Base-by-base conservation (phyloP, 2,329 filamentous ascomycete genomes). In the Claviceps sp. region DNA sequence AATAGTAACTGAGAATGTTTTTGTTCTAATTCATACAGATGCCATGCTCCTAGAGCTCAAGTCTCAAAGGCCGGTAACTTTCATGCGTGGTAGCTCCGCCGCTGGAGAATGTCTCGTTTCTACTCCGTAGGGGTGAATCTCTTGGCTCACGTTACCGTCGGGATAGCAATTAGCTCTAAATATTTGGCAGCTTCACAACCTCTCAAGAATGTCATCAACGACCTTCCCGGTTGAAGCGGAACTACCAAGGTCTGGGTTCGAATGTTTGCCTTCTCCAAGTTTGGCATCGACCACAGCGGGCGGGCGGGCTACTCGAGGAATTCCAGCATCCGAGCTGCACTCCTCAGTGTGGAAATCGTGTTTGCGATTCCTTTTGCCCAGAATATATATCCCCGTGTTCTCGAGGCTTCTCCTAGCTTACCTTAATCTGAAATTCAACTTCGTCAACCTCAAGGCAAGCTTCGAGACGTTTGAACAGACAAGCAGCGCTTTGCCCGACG, bases 391-490 rank as follows among this genome's bases (percentile, higher is more conserved):
- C 87, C 89, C 62, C 85, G 87, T 58, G 76, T 97, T 61, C 87
- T 98, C 64, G 91, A 98, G 75, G 86, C 93, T 49, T 84, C 98
- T 2, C 90, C 91, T 38, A 71, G 84, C n/a, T 93, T 34, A 87
- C n/a, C 75, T 96, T 47, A 85, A 86, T 63, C 80, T 98, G 61
- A 90, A 89, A 65, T 97, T 97, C 78, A 87, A 85, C 68, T 98
- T 97, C 71, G 81, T 93, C 61, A 82, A 95, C 73, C 87, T 97
- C 61, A 80, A 93, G 56, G 93, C 93, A 55, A 93, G 93, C 56
- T 98, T 89, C 72, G 88, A 90, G 66, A 88, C 87, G 38, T 98
- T 98, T 72, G 84, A 95, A 75, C 76, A 85, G 70, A 95, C 87
- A 3, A 91, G 93, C 56, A 81, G 78, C 39, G 91, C 93, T 10